Conservation (phyloP, 768 basidiomycete species). For the Auriscalpium microsporum region DNA sequence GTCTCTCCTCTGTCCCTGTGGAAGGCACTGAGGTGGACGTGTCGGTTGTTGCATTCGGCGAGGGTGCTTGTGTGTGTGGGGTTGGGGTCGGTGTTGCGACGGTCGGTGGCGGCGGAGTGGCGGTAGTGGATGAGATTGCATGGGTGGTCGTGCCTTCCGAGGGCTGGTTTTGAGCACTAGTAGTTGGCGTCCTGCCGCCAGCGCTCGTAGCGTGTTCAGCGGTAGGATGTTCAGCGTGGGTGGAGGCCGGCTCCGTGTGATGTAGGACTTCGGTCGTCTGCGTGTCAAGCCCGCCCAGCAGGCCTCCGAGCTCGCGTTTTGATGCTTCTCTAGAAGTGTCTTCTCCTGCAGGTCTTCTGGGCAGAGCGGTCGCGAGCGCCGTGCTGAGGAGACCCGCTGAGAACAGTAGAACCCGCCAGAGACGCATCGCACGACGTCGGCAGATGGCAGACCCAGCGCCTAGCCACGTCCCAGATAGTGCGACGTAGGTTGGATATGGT, state of each 20-base stretch:
- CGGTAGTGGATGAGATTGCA: not conserved
- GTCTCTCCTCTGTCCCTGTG: not conserved
- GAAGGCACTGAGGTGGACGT: not conserved
- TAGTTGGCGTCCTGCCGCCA: not conserved
- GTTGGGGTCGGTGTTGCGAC: not conserved
- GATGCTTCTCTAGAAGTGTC: too few relatives aligned
- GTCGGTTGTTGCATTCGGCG: not conserved
- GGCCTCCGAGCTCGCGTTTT: constrained; percentile 3
- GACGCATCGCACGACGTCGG: too few relatives aligned
- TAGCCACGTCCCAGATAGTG: too few relatives aligned
- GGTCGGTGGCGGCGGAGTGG: not conserved
- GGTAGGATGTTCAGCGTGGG: not conserved
- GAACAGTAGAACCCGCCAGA: too few relatives aligned
- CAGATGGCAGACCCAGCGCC: too few relatives aligned
- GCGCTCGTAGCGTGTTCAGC: not conserved
- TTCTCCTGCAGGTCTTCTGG: too few relatives aligned
- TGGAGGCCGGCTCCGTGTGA: constrained; percentile 12
- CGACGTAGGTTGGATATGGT: too few relatives aligned
- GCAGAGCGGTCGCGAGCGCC: too few relatives aligned
- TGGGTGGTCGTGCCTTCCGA: not conserved
- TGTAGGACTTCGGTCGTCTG: not conserved
- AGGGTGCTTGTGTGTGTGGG: not conserved
- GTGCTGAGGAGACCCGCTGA: too few relatives aligned
- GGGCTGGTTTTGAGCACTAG: not conserved
- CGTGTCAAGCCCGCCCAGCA: constrained; percentile 4